Conservation (phyloP, 2,329 filamentous ascomycete genomes). For the Colletotrichum euphorbiae region DNA sequence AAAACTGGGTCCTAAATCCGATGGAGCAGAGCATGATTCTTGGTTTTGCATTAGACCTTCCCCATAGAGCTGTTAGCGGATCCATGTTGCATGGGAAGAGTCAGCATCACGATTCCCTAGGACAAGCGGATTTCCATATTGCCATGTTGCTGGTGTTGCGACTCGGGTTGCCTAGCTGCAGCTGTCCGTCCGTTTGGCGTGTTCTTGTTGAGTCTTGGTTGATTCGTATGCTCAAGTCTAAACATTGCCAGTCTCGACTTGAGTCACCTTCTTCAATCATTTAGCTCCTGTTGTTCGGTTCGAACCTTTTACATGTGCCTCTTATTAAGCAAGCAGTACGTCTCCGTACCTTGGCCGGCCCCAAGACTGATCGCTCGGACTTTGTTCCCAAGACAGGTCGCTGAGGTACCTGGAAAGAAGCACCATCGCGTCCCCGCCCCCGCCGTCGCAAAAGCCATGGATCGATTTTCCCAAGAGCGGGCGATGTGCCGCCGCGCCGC, state of each 20-base stretch:
- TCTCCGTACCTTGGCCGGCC: not conserved
- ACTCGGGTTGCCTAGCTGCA: constrained; percentile 6
- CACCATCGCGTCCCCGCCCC: constrained; percentile 34
- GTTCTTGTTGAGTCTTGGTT: not conserved
- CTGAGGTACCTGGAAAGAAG: not conserved
- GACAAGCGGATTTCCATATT: not conserved
- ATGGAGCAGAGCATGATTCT: not conserved
- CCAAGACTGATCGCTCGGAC: constrained; percentile 8
- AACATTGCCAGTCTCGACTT: not conserved
- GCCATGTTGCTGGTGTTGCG: not conserved
- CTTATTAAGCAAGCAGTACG: not conserved
- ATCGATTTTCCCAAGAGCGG: constrained; percentile 5
- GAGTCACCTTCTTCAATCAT: not conserved
- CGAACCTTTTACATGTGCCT: constrained; percentile 2
- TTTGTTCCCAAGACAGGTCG: constrained; percentile 15
- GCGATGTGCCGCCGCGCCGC: constrained; percentile 25
- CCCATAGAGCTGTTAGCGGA: not conserved
- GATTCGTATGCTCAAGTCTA: not conserved
- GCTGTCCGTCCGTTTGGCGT: constrained; percentile 6
- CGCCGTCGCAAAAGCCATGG: constrained; percentile 28
- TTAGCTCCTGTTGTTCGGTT: not conserved
- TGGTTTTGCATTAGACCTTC: not conserved
- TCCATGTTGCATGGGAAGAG: not conserved
- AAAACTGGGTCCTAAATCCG: not conserved
- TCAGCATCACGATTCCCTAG: constrained; percentile 3